Base-by-base conservation (phyloP, 495 filamentous ascomycete species). In the Penicillium odoratum region DNA sequence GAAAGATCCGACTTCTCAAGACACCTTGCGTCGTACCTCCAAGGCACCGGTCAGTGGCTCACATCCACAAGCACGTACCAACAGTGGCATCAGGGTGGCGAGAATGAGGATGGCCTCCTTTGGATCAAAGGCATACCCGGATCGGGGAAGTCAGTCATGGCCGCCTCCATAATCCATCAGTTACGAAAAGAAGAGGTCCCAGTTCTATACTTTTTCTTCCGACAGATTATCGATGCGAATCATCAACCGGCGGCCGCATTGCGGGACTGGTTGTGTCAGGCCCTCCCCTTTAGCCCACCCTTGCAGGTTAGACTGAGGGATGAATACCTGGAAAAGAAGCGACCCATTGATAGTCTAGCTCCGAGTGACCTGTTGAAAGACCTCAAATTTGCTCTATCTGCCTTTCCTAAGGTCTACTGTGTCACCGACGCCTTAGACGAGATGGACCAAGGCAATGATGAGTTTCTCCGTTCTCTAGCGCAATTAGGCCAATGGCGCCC, bases 111-210 rank as follows among this genome's bases (percentile, higher is more conserved):
- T 55, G 60, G 60, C 16, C 31, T 56, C 29, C 25, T 62, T 11
- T 62, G 51, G 51, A 58, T 62, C 25, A 62, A 62, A 56, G 91
- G 91, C 9, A 91, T 93, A 58, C 91, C 91, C 1, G 91, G 92
- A 51, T 93, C 92, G 59, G 91, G 89, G 84, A 96, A 96, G 76
- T 93, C 91, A 10, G 92, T 89, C 3, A 81, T 95, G 56, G 88
- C 90, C 13, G 69, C 76, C 18, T 79, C 76, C 47, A 74, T 93
- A 16, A 48, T 62, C 30, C 15, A 51, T 26, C 42, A 59, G 48
- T 40, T 59, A 34, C 8, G 58, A 55, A 47, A 69, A 51, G 34
- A 64, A 34, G 47, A 59, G 34, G 55, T 51, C 7, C 78, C 76
- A 1, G 74, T 81, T 2, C 63, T 83, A 0, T 82, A 64, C 58